Evolutionary conservation across 257 asterid genomes (phyloP), one percentile per base, ranked within the genome.

Genomic region (Scutellaria galericulata): DNA sequence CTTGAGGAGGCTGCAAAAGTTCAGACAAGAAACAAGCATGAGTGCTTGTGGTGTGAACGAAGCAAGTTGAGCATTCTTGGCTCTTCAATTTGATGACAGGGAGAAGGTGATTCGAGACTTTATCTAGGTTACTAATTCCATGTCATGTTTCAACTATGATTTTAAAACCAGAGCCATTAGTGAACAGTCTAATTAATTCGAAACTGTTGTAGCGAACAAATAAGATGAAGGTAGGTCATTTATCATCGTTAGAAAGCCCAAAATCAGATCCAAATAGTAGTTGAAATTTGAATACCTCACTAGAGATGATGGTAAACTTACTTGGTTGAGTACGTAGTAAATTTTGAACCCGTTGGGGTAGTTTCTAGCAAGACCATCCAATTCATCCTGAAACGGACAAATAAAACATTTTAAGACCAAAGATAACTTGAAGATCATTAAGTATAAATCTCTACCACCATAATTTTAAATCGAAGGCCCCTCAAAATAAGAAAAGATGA

Each of bases 321-420:
- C 96, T 86, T 86, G 89, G 79, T 90, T 92, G 73, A 92, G 91
- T 10, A 92, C 96, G 35, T 86, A 92, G 86, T 84, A 87, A 66
- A 90, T 64, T 77, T 92, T 85, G 82, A 92, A 88, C 55, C 78
- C 73, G 40, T 80, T 83, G 11, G 91, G 84, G 81, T 86, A 92
- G 68, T 66, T 83, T 62, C 71, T 76, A 20, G 89, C 83, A 66
- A 89, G 79, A 63, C 78, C 73, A 40, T 92, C 96, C 91, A 92
- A 78, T 83, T 92, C 92, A 75, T 86, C 96, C 98, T 92, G 90
- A 74, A 76, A 81, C 64, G 51, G 47, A 14, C 7, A 55, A 44
- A 14, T 48, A 57, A 6, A 73, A 59, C 68, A 48, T 57, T 61
- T 75, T 31, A 45, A 37, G 13, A 40, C 64, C 51, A 46, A 45